Evolutionary conservation across 176 grass and related monocot genomes (phyloP).

Genomic region (Bolboschoenus planiculmis): DNA sequence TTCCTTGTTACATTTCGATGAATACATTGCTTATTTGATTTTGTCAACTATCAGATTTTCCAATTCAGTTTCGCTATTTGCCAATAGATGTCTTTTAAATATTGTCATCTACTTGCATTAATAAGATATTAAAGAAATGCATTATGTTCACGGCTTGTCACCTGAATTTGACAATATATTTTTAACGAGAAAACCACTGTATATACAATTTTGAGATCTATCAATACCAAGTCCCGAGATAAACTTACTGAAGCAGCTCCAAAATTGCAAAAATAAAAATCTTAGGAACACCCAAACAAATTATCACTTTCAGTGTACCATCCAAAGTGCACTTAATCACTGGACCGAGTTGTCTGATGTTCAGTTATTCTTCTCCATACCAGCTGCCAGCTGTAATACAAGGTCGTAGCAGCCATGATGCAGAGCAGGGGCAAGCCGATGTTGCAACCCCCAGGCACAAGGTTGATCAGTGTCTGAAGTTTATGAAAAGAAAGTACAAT

Average conservation of each 20-base stretch:
- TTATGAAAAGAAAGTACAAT: slow-evolving; percentile 9
- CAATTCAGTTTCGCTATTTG: not conserved
- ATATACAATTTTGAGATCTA: slow-evolving; percentile 23
- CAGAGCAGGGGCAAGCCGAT: slow-evolving; percentile 59
- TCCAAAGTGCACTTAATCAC: slow-evolving; percentile 23
- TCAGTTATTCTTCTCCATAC: slow-evolving; percentile 70
- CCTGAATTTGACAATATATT: not conserved
- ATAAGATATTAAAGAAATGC: not conserved
- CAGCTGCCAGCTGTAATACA: slow-evolving; percentile 69
- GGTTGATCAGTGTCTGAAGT: slow-evolving; percentile 82
- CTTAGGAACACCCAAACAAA: not conserved
- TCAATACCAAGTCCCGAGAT: not conserved
- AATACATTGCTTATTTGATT: not conserved
- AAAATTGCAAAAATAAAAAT: not conserved
- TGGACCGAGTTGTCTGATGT: slow-evolving; percentile 35
- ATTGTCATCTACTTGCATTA: not conserved
- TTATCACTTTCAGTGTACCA: not conserved
- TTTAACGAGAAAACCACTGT: not conserved
- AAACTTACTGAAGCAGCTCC: not conserved
- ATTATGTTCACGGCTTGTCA: not conserved
- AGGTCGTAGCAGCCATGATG: slow-evolving; percentile 36
- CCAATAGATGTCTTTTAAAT: not conserved
- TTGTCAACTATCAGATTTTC: not conserved
- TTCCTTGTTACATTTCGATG: not conserved
- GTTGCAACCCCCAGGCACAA: slow-evolving; percentile 68